Base-by-base conservation (phyloP, 306 rosid species). In the Clitoria ternatea region DNA sequence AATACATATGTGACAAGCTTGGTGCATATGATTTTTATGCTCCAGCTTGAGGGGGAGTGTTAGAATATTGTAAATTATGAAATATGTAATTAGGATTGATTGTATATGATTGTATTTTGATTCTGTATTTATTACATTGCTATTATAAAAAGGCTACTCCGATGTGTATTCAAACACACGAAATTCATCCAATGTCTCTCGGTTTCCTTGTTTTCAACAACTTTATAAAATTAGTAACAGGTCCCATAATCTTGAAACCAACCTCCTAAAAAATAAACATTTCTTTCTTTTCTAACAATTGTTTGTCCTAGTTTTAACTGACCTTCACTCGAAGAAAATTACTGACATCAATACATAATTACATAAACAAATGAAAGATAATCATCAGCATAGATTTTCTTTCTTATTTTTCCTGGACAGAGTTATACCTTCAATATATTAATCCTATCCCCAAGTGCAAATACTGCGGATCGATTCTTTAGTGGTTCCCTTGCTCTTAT, bases 391-490 rank as follows among this genome's bases (percentile, higher is more conserved):
- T 10, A 26, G 23, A 2, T 52, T 47, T 78, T 9, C 32, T 61
- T 20, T 14, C 33, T 24, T 72, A 61, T 9, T 22, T 70, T 63
- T 11, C 44, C 44, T 27, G 10, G 29, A 65, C 15, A 10, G 63
- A 64, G 61, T 29, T 44, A 23, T 66, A 92, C 98, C 97, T 91
- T 89, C 45, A 94, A 77, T 78, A 91, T 80, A 69, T 83, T 94
- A 75, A 80, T 89, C 86, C 99, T 89, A 72, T 91, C 97, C 72
- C 97, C 97, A 79, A 94, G 89, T 47, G 96, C 97, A 43, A 84
- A 91, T 53, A 94, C 97, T 13, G 99, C 91, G 76, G 97, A 94
- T n/a, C 97, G 88, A 60, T 94, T 94, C 88, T 94, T 94, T 76
- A 94, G 82, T 2, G 99, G 92, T 80, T 94, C 97, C 86, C 96